Base-by-base conservation (phyloP, 2,329 filamentous ascomycete species). In the Ophiocordyceps camponoti-saundersi region DNA sequence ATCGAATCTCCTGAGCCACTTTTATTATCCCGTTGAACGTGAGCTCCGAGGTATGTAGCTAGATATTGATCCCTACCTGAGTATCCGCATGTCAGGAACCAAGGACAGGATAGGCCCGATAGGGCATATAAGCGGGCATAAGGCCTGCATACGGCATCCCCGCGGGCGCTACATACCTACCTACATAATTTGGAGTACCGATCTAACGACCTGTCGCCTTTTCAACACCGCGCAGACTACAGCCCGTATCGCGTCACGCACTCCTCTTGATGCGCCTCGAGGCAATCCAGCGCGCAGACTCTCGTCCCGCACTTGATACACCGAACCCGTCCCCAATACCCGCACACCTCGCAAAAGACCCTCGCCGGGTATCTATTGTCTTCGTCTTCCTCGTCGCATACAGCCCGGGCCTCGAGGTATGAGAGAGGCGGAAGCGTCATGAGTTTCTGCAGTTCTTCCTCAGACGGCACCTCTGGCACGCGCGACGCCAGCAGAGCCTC, bases 241-340 rank as follows among this genome's bases (percentile, higher is more conserved):
- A 67, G 44, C 13, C 77, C 77, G 56, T 81, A 82, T 55, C 80
- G 69, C 48, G 77, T 74, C 51, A 85, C 72, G 54, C 80, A 82
- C 54, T 83, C 82, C 61, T 85, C 81, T 47, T 79, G 73, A 60
- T 90, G 85, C 51, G 73, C 69, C 56, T 79, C 77, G 55, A 87
- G 70, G 56, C 85, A 89, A 49, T 85, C 80, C 53, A 89, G 61
- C 39, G 82, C 83, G 60, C 85, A 90, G n/a, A 85, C 79, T 55
- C 80, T 71, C 43, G 75, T 75, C n/a, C 83, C 83, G 63, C 85
- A 90, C 66, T 83, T 85, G 60, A 80, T 73, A 64, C 85, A 90
- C 61, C 73, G 75, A 43, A 86, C 79, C 40, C 79, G 68, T 2
- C 84, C 85, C 84, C 85, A 89, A 62, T 88, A 89, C 15, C 85